Evolutionary conservation across 495 filamentous ascomycete species (phyloP).

Genomic region (Aspergillus nanangensis): DNA sequence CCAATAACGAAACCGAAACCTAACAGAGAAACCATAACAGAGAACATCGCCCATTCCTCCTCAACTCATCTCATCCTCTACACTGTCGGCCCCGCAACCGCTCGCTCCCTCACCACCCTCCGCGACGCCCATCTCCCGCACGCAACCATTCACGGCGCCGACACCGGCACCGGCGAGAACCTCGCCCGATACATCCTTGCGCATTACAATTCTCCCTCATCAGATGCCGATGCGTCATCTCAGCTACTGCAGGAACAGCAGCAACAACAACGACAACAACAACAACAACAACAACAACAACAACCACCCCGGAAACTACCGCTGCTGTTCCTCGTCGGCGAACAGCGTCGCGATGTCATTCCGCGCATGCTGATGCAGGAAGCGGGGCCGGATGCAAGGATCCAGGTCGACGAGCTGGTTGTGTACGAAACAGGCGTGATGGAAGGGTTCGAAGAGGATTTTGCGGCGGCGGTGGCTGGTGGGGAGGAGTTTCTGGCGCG

Average conservation of each 20-base stretch:
- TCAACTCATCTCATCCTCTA: slow-evolving; percentile 62
- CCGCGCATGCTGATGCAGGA: slow-evolving; percentile 66
- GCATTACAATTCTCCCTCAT: slow-evolving; percentile 55
- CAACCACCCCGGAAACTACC: slow-evolving; percentile 23
- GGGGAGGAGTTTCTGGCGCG: slow-evolving; percentile 3
- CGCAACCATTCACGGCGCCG: slow-evolving; percentile 63
- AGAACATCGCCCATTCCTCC: slow-evolving; percentile 29
- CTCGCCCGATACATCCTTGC: slow-evolving; percentile 72
- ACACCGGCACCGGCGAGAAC: slow-evolving; percentile 76
- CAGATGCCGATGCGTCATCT: no score
- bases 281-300: background rate
- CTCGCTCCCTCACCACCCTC: slow-evolving; percentile 61
- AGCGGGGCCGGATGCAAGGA: slow-evolving; percentile 39
- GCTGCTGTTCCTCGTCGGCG: slow-evolving; percentile 82
- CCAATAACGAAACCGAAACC: no score
- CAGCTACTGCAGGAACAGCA: background rate
- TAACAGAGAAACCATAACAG: background rate
- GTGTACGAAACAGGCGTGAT: slow-evolving; percentile 84
- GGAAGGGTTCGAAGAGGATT: slow-evolving; percentile 65
- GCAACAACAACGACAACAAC: slow-evolving; percentile 3
- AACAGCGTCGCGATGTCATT: slow-evolving; percentile 82
- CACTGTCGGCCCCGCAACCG: slow-evolving; percentile 89
- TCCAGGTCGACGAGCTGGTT: slow-evolving; percentile 69
- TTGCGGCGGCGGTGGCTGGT: slow-evolving; percentile 37
- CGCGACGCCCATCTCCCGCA: slow-evolving; percentile 33